Conservation (phyloP, 2,329 filamentous ascomycete genomes). For the Lasiodiplodia theobromae region DNA sequence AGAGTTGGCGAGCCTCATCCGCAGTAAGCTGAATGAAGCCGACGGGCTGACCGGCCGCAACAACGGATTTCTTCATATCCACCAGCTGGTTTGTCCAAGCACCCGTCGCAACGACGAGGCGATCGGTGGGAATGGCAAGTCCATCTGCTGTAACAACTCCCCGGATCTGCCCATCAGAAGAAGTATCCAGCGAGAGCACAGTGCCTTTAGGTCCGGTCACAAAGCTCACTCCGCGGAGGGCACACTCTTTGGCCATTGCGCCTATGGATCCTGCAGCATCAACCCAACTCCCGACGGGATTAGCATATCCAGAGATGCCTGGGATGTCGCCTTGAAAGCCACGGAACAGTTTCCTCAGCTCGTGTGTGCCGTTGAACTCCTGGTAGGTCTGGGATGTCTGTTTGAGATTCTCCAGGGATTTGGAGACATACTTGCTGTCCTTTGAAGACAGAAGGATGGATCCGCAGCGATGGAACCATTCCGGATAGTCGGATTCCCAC, state of each 20-base stretch:
- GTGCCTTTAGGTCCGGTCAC: conserved; percentile 29
- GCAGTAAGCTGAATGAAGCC: conserved; percentile 31
- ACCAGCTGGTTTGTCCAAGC: conserved; percentile 38
- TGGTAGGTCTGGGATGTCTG: not conserved
- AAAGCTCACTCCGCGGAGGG: conserved; percentile 30
- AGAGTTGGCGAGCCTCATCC: conserved; percentile 16
- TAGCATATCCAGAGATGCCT: conserved; percentile 31
- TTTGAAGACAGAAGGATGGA: not conserved
- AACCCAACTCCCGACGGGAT: conserved; percentile 33
- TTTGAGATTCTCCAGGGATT: not conserved
- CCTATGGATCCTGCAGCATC: conserved; percentile 35
- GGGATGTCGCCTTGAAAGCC: conserved; percentile 5
- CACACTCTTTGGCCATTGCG: conserved; percentile 27
- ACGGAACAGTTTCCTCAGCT: not conserved
- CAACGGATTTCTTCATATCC: conserved; percentile 30
- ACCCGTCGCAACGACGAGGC: conserved; percentile 38
- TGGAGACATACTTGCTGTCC: not conserved
- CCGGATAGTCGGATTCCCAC: not conserved
- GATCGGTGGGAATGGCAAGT: conserved; percentile 32
- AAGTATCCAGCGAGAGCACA: conserved; percentile 21
- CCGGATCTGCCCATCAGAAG: conserved; percentile 25
- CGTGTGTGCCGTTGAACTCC: not conserved
- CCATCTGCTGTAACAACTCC: conserved; percentile 28
- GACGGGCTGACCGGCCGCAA: conserved; percentile 31
- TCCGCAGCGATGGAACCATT: not conserved